Conservation (phyloP, 176 grass and related monocot genomes). For the Oryza officinalis region DNA sequence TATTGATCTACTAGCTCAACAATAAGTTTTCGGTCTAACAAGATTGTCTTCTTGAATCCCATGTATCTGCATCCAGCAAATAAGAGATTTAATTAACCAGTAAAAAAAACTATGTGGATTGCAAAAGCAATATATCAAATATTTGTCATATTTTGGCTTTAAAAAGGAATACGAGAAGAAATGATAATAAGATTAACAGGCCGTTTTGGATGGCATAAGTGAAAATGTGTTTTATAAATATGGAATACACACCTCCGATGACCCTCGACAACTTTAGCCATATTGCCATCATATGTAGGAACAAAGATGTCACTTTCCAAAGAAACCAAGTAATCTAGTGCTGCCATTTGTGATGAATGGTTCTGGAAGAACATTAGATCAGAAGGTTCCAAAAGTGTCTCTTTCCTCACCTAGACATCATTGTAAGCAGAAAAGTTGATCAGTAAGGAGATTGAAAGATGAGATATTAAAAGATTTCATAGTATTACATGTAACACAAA, state of each 20-base stretch:
- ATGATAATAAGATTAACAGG: background rate
- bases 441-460: background rate
- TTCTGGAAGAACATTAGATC: constrained; percentile 94
- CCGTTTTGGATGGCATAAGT: background rate
- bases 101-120: background rate
- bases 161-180: background rate
- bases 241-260: constrained; percentile 72
- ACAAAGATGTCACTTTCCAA: constrained; percentile 93
- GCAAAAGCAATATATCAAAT: background rate
- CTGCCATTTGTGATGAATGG: constrained; percentile 97
- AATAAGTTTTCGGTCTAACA: constrained; percentile 76
- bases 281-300: constrained; percentile 94
- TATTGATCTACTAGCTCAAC: constrained; percentile 77
- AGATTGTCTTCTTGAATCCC: constrained; percentile 87
- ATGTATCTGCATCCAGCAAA: constrained; percentile 61
- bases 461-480: background rate
- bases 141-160: background rate
- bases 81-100: background rate
- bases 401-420: constrained; percentile 75
- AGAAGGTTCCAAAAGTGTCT: constrained; percentile 69
- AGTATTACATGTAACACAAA: background rate
- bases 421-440: background rate
- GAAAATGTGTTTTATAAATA: background rate
- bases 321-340: constrained; percentile 94
- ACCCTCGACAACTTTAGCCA: constrained; percentile 95